phyloP scores from a whole-genome alignment of 805 yeast species.

The Candida sanyiensis region DNA sequence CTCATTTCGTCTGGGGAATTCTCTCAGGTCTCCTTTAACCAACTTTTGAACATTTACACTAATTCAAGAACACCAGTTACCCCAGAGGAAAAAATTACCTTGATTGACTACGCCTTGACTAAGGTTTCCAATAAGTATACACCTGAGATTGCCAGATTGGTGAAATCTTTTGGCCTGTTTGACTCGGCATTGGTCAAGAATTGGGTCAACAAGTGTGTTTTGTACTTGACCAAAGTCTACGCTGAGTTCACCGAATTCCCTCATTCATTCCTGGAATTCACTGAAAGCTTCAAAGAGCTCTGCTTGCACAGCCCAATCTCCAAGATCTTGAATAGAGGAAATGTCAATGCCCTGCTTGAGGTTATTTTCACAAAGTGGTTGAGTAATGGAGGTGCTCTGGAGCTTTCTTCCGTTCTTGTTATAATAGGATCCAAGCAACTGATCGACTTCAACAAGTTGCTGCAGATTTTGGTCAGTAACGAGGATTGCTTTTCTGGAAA shows the following conservation, averaged over 20 bases:
- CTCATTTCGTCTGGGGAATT: conserved; percentile 26
- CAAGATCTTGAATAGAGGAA: conserved; percentile 36
- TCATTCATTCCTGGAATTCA: conserved; percentile 28
- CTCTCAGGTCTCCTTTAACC: conserved; percentile 27
- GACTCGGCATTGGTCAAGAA: conserved; percentile 21
- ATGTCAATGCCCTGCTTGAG: conserved; percentile 61
- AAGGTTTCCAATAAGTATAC: conserved; percentile 28
- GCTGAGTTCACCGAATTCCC: conserved; percentile 40
- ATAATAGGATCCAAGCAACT: conserved; percentile 31
- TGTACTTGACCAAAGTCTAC: conserved; percentile 58
- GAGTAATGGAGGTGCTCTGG: conserved; percentile 34
- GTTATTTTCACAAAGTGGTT: conserved; percentile 52
- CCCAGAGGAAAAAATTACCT: conserved; percentile 20
- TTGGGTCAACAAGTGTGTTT: conserved; percentile 55
- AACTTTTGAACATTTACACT: conserved; percentile 25
- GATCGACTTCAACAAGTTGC: conserved; percentile 42
- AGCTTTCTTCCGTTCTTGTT: conserved; percentile 38
- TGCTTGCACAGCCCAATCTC: conserved; percentile 29
- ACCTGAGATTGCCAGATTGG: conserved; percentile 25
- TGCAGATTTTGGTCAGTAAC: conserved; percentile 62
- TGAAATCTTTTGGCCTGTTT: conserved; percentile 12
- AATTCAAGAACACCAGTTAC: conserved; percentile 7
- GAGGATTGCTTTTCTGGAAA: conserved; percentile 33
- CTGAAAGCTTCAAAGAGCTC: conserved; percentile 31
- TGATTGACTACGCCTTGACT: conserved; percentile 27